Conservation (phyloP, 108 stramenopile genomes). For the Nitzschia sp. region DNA sequence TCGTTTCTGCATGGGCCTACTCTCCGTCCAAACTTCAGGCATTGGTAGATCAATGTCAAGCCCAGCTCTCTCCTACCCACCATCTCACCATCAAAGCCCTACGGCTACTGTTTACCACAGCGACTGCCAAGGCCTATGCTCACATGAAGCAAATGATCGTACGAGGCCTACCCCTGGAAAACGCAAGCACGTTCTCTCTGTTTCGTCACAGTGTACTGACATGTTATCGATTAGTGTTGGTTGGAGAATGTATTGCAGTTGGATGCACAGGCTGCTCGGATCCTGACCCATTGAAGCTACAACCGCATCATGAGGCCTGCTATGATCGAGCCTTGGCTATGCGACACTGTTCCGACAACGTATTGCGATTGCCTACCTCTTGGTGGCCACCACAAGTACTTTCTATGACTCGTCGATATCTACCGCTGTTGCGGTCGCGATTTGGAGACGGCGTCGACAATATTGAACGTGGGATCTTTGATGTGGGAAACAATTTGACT, state of each 20-base stretch:
- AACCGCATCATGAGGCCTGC: constrained; percentile 6
- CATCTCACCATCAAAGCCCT: constrained; percentile 34
- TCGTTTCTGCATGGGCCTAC: neutral
- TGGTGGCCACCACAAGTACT: constrained; percentile 20
- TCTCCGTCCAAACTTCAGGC: constrained; percentile 15
- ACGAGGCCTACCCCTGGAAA: constrained; percentile 6
- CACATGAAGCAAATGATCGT: constrained; percentile 17
- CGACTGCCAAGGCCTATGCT: constrained; percentile 22
- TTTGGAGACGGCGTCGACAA: constrained; percentile 8
- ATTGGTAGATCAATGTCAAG: constrained; percentile 24
- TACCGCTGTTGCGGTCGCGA: constrained; percentile 9
- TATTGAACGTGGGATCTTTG: neutral
- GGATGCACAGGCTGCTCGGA: constrained; percentile 19
- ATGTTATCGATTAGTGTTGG: constrained; percentile 12
- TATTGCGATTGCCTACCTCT: constrained; percentile 12
- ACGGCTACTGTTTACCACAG: constrained; percentile 18
- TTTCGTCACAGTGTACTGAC: constrained; percentile 15
- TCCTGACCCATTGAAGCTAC: neutral
- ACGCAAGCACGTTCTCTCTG: neutral
- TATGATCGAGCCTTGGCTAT: constrained; percentile 27
- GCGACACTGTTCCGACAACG: constrained; percentile 14
- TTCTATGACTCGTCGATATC: constrained; percentile 11
- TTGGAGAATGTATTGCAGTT: constrained; percentile 29
- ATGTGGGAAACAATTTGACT: neutral
- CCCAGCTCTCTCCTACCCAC: constrained; percentile 25